A percentile compares a stretch with the other conserved stretches of the same genome.
Conservation (phyloP, 2,329 filamentous ascomycete species). For the Colletotrichum sp. region DNA sequence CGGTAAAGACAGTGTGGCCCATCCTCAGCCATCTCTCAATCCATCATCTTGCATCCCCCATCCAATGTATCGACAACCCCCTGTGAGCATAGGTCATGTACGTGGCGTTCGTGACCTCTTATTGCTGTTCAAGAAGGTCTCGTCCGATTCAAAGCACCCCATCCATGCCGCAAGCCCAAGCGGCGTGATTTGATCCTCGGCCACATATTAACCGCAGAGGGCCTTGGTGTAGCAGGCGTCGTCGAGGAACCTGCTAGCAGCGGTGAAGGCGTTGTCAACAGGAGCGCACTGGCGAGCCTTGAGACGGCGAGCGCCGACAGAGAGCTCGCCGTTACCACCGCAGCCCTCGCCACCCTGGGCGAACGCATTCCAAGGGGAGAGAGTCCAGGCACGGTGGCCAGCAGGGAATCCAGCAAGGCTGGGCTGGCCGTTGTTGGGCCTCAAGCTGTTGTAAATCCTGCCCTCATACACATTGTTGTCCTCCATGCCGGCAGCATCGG, state of each 20-base stretch:
- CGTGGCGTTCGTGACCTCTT: not conserved
- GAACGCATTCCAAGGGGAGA: not conserved
- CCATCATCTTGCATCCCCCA: not conserved
- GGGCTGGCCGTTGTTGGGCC: not conserved
- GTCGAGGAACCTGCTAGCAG: not conserved
- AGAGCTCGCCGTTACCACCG: not conserved
- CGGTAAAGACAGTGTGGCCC: not conserved
- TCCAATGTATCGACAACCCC: not conserved
- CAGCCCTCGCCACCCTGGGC: not conserved
- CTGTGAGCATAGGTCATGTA: rapidly evolving
- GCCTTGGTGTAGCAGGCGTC: not conserved
- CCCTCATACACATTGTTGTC: not conserved
- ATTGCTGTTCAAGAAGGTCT: not conserved
- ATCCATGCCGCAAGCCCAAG: not conserved
- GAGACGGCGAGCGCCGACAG: not conserved
- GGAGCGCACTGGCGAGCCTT: not conserved
- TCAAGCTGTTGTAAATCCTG: not conserved
- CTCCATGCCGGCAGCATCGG: not conserved
- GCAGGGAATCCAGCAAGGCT: not conserved
- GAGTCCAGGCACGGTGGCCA: not conserved
- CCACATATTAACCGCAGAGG: not conserved
- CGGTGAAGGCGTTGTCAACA: not conserved
- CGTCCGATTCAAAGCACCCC: rapidly evolving
- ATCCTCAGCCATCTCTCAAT: not conserved
- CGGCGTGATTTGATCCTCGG: not conserved